Conservation (phyloP, 306 rosid species). For the Cucumis melo region DNA sequence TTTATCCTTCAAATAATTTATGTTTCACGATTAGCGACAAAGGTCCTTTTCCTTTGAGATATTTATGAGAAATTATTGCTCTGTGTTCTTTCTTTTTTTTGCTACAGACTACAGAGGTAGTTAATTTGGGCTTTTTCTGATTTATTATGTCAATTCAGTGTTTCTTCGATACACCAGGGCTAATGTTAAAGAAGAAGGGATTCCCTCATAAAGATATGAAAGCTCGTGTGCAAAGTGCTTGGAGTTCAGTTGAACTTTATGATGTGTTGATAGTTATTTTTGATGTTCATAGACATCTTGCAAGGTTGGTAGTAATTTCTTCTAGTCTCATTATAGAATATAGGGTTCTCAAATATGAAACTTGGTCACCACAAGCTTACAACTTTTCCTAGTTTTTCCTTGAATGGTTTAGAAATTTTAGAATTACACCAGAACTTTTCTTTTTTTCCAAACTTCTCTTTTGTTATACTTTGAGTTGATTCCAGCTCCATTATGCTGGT, state of each 20-base stretch:
- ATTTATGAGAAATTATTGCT: not conserved
- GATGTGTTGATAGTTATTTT: constrained; percentile 77
- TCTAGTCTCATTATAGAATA: not conserved
- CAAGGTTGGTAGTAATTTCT: constrained; percentile 34
- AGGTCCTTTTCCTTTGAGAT: not conserved
- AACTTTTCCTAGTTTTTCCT: not conserved
- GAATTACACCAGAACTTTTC: not conserved
- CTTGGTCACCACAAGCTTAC: not conserved
- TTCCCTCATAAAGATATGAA: constrained; percentile 68
- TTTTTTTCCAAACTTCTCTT: not conserved
- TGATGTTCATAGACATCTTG: constrained; percentile 86
- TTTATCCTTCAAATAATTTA: not conserved
- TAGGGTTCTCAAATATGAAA: not conserved
- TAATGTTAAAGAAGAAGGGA: constrained; percentile 48
- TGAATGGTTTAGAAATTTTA: not conserved
- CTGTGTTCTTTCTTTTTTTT: not conserved
- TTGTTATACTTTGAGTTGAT: not conserved
- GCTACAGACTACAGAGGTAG: not conserved
- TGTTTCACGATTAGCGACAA: not conserved
- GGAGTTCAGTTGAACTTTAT: constrained; percentile 79
- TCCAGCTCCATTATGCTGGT: not conserved
- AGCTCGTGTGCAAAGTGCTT: constrained; percentile 87
- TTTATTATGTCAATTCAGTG: constrained; percentile 45
- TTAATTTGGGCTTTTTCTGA: not conserved
- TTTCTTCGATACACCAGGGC: constrained; percentile 92